Evolutionary conservation across 495 filamentous ascomycete species (phyloP), one percentile per base, ranked within the genome.

Genomic region (Evernia prunastri): DNA sequence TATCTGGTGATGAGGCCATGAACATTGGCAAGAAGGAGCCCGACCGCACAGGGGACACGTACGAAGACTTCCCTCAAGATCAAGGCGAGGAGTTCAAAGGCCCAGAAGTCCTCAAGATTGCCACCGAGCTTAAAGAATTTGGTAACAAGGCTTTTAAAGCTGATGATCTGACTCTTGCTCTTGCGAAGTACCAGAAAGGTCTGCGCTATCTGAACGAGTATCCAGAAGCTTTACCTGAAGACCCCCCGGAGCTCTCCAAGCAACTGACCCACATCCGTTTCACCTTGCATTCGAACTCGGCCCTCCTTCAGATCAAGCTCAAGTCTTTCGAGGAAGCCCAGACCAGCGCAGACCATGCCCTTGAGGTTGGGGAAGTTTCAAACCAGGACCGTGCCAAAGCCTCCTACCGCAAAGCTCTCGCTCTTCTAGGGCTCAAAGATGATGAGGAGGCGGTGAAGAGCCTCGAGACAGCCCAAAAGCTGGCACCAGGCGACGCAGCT

Each of bases 171-270:
- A 72, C 77, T 42, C 78, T 89, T 29, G 93, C 87, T 15, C 79
- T 97, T 31, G 89, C 89, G 49, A 99, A 99, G 79, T 99, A 99
- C 78, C 89, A 96, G 76, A 99, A 99, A 79, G 92, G 84, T n/a
- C 76, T 99, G 61, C 88, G 94, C 66, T 99, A 97, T 72, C 76
- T 97, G 64, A 90, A 92, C 73, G 92, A 97, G 77, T 89, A 94
- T 72, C 87, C 90, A 15, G 84, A 86, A 58, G 75, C 86, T 27
- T 75, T 72, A 23, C 86, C 91, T 23, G 77, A 80, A 3, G 90
- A 92, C 65, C 79, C 87, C 42, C 78, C 80, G 47, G 89, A 91
- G 53, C 79, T 89, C 40, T 83, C 82, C 56, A 71, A 77, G 57
- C 79, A 89, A 70, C 77, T 96, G 63, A 85, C 85, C 67, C 77